A percentile compares a stretch with the other conserved stretches of the same genome.
phyloP scores from a whole-genome alignment of 1,139 yeast genomes.

The Blastobotrys indianensis region DNA sequence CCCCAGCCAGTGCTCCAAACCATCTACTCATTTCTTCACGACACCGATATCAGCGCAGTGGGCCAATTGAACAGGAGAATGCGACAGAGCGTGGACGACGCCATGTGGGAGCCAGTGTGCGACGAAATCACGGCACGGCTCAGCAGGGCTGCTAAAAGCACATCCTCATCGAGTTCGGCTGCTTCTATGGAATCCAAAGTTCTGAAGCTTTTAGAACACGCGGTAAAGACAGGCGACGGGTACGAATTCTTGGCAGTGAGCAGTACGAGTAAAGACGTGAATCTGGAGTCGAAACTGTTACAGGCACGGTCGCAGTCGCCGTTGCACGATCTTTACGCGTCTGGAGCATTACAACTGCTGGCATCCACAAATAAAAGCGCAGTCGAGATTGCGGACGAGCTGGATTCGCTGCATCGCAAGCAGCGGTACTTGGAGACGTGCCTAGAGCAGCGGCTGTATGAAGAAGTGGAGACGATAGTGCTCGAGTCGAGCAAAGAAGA shows the following conservation, averaged over 20 bases:
- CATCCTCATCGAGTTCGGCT: no score
- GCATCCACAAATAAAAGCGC: background rate
- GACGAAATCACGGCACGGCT: background rate
- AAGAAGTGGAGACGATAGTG: background rate
- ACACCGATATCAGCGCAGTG: background rate
- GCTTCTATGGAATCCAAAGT: background rate
- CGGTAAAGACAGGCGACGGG: constrained; percentile 1
- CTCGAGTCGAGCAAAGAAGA: background rate
- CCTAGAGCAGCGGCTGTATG: background rate
- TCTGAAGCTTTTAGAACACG: background rate
- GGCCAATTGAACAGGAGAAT: background rate
- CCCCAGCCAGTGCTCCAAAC: background rate
- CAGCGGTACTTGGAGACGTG: background rate
- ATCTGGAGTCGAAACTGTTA: background rate
- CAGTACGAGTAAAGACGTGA: no score
- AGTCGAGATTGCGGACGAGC: background rate
- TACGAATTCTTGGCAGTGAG: background rate
- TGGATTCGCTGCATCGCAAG: background rate
- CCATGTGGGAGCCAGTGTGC: background rate
- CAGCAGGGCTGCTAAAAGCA: no score
- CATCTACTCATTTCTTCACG: background rate
- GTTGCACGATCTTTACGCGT: constrained; percentile 7
- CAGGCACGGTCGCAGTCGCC: constrained; percentile 2
- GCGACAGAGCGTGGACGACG: background rate
- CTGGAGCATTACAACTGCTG: background rate